phyloP scores from a whole-genome alignment of 352 stramenopile genomes.

The Phytophthora fragariae region DNA sequence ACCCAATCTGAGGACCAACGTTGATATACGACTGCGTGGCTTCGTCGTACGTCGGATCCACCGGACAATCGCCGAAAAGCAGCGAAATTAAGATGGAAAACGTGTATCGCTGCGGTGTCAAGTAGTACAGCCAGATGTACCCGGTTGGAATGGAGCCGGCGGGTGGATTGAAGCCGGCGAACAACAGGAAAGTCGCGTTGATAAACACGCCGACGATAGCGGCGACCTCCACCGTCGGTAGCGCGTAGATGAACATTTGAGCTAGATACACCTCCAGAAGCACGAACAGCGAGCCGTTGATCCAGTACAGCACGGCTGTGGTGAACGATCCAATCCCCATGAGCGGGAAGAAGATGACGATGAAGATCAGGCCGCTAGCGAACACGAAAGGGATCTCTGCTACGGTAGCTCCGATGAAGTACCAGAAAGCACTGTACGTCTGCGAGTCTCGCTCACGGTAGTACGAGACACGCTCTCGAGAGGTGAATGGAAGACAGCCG shows the following conservation, averaged over 20 bases:
- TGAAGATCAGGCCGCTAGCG: constrained; percentile 48
- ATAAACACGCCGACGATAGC: constrained; percentile 44
- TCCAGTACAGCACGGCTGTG: constrained; percentile 49
- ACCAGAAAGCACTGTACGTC: constrained; percentile 82
- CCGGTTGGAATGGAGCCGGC: constrained; percentile 38
- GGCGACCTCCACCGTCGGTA: constrained; percentile 44
- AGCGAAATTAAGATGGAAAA: constrained; percentile 41
- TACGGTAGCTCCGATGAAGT: constrained; percentile 74
- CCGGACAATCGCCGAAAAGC: constrained; percentile 40
- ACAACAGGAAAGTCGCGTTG: constrained; percentile 51
- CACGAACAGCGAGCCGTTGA: constrained; percentile 45
- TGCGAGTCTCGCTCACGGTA: constrained; percentile 88
- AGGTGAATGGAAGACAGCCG: constrained; percentile 68
- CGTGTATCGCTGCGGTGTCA: constrained; percentile 44
- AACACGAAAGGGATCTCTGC: constrained; percentile 76
- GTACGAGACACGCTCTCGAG: constrained; percentile 78
- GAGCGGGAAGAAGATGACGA: constrained; percentile 52
- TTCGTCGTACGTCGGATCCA: constrained; percentile 35
- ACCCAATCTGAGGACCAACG: constrained; percentile 29
- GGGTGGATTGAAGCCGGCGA: constrained; percentile 49
- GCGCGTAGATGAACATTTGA: constrained; percentile 41
- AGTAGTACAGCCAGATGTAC: constrained; percentile 49
- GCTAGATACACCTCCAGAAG: constrained; percentile 47
- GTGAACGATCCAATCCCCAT: constrained; percentile 48
- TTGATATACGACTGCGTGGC: constrained; percentile 24